A percentile compares a stretch with the other conserved stretches of the same genome.
Conservation (phyloP, 768 basidiomycete species). For the Austroboletus festivus region DNA sequence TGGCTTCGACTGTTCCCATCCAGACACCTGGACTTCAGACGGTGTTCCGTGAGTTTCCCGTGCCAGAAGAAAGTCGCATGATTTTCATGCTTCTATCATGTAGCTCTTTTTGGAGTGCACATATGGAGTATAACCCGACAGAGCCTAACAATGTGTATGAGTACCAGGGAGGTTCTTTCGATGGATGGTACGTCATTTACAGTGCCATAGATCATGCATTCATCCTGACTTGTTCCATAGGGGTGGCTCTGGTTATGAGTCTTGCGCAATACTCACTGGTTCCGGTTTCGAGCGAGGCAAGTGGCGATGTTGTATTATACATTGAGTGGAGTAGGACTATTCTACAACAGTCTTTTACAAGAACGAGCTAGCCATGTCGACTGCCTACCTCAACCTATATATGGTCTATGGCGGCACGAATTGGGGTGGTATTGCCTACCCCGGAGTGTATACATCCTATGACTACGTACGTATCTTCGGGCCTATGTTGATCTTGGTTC, state of each 20-base stretch:
- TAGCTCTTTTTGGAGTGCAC: constrained; percentile 41
- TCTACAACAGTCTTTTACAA: constrained; percentile 16
- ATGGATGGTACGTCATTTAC: constrained; percentile 47
- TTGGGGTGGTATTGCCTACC: constrained; percentile 55
- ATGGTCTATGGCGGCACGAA: constrained; percentile 66
- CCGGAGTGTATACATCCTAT: constrained; percentile 58
- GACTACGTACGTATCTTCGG: constrained; percentile 42
- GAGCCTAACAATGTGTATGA: constrained; percentile 24
- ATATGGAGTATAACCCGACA: constrained; percentile 19
- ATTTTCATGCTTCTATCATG: background rate
- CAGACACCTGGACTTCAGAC: constrained; percentile 42
- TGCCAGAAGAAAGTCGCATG: background rate
- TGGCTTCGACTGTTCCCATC: constrained; percentile 52
- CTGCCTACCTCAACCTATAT: constrained; percentile 40
- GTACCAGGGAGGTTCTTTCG: constrained; percentile 47
- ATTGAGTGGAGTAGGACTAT: constrained; percentile 4
- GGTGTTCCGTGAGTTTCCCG: constrained; percentile 36
- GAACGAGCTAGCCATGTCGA: constrained; percentile 18
- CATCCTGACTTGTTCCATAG: constrained; percentile 8
- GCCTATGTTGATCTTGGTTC: background rate
- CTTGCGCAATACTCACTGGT: constrained; percentile 23
- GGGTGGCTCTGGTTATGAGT: constrained; percentile 23
- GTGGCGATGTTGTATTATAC: background rate
- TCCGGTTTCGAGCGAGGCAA: constrained; percentile 23
- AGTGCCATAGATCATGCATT: constrained; percentile 1